Evolutionary conservation across 2,329 filamentous ascomycete species (phyloP).

Genomic region (Akanthomyces lecanii): DNA sequence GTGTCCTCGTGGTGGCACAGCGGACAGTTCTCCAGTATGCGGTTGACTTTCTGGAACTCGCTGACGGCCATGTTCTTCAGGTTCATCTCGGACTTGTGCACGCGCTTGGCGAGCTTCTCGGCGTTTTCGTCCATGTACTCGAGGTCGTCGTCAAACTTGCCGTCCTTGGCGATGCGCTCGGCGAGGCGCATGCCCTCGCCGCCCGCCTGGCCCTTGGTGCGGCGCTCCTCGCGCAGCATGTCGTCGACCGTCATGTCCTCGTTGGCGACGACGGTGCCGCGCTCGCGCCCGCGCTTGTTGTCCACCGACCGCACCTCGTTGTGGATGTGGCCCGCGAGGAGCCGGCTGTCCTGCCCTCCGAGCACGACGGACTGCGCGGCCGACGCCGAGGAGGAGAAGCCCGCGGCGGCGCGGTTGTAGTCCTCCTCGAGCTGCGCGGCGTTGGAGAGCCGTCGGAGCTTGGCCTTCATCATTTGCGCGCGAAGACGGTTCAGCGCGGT

Average conservation of each 20-base stretch:
- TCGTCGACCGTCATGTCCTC: slow-evolving; percentile 95
- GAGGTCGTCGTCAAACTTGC: slow-evolving; percentile 83
- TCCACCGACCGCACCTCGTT: slow-evolving; percentile 73
- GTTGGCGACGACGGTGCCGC: slow-evolving; percentile 82
- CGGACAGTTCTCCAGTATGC: slow-evolving; percentile 79
- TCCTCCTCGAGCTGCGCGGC: slow-evolving; percentile 73
- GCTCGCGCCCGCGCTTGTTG: slow-evolving; percentile 77
- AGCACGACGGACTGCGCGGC: slow-evolving; percentile 67
- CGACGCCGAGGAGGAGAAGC: slow-evolving; percentile 52
- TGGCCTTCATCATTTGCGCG: slow-evolving; percentile 94
- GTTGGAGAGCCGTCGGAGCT: slow-evolving; percentile 72
- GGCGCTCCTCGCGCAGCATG: slow-evolving; percentile 91
- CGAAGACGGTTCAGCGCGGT: slow-evolving; percentile 84
- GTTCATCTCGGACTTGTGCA: slow-evolving; percentile 83
- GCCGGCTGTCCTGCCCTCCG: slow-evolving; percentile 81
- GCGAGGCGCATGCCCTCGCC: slow-evolving; percentile 81
- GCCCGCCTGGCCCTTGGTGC: slow-evolving; percentile 71
- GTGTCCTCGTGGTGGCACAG: slow-evolving; percentile 88
- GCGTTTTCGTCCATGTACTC: slow-evolving; percentile 99
- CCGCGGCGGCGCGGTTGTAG: slow-evolving; percentile 71
- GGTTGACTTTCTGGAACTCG: slow-evolving; percentile 87
- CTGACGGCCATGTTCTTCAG: slow-evolving; percentile 81
- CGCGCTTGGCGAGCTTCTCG: slow-evolving; percentile 76
- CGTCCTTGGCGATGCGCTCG: slow-evolving; percentile 90
- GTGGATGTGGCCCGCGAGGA: slow-evolving; percentile 67